Base-by-base conservation (phyloP, 768 basidiomycete species). In the Basidioascus undulatus region DNA sequence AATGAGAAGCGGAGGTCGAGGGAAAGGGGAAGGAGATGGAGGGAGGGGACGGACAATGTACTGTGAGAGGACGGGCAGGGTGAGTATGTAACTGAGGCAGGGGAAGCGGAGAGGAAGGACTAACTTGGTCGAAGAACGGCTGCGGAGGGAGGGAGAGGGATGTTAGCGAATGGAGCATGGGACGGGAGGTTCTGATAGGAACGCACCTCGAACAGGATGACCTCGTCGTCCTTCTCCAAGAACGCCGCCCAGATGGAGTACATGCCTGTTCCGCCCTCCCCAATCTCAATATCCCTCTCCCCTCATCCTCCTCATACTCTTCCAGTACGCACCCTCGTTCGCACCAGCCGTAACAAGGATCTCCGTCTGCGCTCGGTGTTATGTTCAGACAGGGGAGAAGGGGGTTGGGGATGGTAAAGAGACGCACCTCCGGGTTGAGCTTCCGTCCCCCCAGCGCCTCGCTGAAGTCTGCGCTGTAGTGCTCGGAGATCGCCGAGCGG, bases 191-290 rank as follows among this genome's bases (percentile, higher is more conserved):
- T 89, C 57, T 94, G 87, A 54, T 94, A 87, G 54, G 92, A 94
- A 66, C 83, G 92, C 2, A 87, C 89, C 59, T 96, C 92, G 53
- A 96, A 87, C 70, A 94, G 75, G 59, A 98, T 89, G 47, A 96
- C 89, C 58, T 98, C 92, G 53, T 96, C 92, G 4, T 78, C 89
- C 28, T 70, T 66, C 46, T 94, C 76, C 30, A 92, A 59, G 62
- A 89, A 94, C 0, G 92, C 92, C 10, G 74, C 70, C 51, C 89
- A 80, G 39, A 86, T 80, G 38, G 87, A 72, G 57, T 89, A 96
- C 66, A 84, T 79, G 20, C 89, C 87, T 84, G 56, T 20, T 10
- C 3, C 21, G 23, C 2, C 20, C 21, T n/a, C n/a, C n/a, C n/a
- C n/a, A n/a, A n/a, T n/a, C n/a, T n/a, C n/a, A n/a, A n/a, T n/a